Percentiles rank a stretch among this genome's conserved stretches.
Conservation (phyloP, 495 filamentous ascomycete species). For the Aspergillus conjunctus region DNA sequence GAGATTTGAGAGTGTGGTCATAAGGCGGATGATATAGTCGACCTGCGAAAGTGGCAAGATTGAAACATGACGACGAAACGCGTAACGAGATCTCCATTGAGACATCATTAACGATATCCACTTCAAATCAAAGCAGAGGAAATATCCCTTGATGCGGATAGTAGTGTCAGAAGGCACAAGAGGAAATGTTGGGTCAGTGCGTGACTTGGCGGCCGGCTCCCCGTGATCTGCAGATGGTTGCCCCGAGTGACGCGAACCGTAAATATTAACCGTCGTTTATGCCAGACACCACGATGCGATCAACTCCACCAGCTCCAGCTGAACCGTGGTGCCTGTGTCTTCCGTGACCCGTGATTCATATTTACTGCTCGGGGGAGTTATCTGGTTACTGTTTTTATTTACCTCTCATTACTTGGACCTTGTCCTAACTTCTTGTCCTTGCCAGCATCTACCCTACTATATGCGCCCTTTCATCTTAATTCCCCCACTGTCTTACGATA, state of each 20-base stretch:
- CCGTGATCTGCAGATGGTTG: constrained; percentile 34
- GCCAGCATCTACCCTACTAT: constrained; percentile 6
- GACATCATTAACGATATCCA: background rate
- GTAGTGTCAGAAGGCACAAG: background rate
- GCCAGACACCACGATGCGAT: constrained; percentile 31
- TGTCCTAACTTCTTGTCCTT: background rate
- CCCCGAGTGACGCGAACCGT: constrained; percentile 49
- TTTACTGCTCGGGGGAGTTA: constrained; percentile 15
- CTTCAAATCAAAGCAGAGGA: background rate
- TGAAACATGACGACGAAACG: no score
- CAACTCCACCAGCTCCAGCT: constrained; percentile 34
- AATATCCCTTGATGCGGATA: background rate
- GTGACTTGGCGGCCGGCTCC: constrained; percentile 8
- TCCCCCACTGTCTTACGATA: constrained; percentile 24
- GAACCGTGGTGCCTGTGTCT: constrained; percentile 26
- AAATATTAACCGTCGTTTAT: constrained; percentile 40
- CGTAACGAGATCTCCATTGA: no score
- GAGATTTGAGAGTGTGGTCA: no score
- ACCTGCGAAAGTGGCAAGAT: no score
- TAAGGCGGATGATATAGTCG: no score
- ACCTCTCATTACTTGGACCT: background rate
- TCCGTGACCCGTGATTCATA: constrained; percentile 17
- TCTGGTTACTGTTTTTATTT: constrained; percentile 13
- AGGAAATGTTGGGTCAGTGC: background rate
- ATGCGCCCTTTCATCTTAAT: constrained; percentile 19